Base-by-base conservation (phyloP, 768 basidiomycete species). In the Pleurotus eryngii region DNA sequence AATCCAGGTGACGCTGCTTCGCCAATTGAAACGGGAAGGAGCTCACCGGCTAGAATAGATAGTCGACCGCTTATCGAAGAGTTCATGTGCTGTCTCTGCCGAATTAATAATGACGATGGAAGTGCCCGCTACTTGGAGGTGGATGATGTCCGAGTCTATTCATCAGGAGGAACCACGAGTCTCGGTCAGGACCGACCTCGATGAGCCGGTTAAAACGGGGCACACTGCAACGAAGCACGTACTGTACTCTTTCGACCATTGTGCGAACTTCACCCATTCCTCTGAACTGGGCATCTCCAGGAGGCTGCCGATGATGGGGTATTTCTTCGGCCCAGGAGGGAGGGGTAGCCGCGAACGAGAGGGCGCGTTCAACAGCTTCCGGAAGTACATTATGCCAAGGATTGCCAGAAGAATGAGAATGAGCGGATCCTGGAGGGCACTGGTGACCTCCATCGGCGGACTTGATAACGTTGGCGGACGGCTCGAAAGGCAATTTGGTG, bases 31-130 rank as follows among this genome's bases (percentile, higher is more conserved):
- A 20, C 9, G 4, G 30, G 30, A 35, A 35, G 30, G 30, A 30
- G 46, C 30, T 3, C 56, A 62, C 15, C 68, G 60, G 42, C 66
- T 62, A 1, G 67, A 68, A 57, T 65, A 66, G 20, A 66, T 64
- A 18, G 56, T 39, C 1, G 67, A 59, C 6, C 65, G 59, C 47
- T 63, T 65, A 15, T 66, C 67, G 8, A 68, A 58, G 4, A 68
- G 57, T 30, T 68, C 61, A 8, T 49, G 18, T 2, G 67, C 65
- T 22, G 64, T 65, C 40, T 72, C 59, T 18, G 62, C 24, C 3
- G 63, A 61, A 56, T 69, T 71, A 18, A 72, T 60, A 27, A 72
- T 57, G 27, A 74, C 57, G n/a, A 64, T 60, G 38, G 68, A 68
- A 26, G 62, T 57, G 4, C 68, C 68, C 22, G 67, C 57, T 1